Evolutionary conservation across 179 eudicot genomes (phyloP), one percentile per base, ranked within the genome.

Genomic region (Silene noctiflora): DNA sequence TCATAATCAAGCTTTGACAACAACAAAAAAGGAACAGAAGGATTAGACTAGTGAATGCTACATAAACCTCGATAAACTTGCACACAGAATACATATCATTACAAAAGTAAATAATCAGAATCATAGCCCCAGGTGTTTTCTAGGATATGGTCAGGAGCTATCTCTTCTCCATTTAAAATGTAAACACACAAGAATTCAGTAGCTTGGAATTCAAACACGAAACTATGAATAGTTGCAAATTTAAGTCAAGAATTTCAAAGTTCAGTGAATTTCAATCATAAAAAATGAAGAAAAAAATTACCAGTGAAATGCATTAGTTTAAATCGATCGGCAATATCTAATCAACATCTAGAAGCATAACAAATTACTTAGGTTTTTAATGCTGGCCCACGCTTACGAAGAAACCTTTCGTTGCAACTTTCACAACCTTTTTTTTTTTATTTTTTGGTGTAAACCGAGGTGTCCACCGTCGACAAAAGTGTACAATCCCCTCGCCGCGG

Each of bases 1-100:
- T 91, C 89, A 73, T 93, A 93, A 82, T 91, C 97, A 82, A 93
- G 89, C 98, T 93, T 59, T 48, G 73, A 56, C 21, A 75, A 16
- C 19, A 46, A 83, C n/a, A n/a, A 17, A 39, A 77, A 60, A 66
- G 8, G n/a, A 59, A 51, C 42, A 17, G 48, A 61, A 69, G 73
- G 10, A 64, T 42, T 17, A 65, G 53, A 60, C 17, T 42, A 59
- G 4, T 42, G 46, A 51, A 63, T 55, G 61, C 7, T 19, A 27
- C 53, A 72, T 46, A 67, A 58, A 58, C 4, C 61, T 19, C 3
- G 22, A 16, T 16, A 48, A 67, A 77, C 19, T 60, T 33, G 16
- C 25, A 77, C 67, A 39, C 35, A 35, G 27, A 51, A 3, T 11
- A 9, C 8, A 31, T 31, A 16, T 19, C 67, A 73, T 11, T 20